Evolutionary conservation across 371 early-diverging fungal species (phyloP).

Genomic region (Syncephalastrum monosporum): DNA sequence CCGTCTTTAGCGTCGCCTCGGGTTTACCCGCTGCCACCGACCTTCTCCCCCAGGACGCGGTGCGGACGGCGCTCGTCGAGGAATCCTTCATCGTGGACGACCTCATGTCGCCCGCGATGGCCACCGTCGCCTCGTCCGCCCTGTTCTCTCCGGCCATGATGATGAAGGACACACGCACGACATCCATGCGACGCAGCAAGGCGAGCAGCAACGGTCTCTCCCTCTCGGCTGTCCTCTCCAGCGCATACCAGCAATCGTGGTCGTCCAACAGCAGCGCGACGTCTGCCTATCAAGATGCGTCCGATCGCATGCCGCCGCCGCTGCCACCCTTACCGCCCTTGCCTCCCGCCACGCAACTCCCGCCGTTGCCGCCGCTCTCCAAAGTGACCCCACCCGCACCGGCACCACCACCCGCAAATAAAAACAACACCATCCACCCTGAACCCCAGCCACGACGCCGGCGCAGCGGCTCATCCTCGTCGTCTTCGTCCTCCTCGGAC

Average conservation of each 20-base stretch:
- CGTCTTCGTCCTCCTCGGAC: neutral
- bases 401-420: no score
- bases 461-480: neutral
- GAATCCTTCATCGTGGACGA: conserved; percentile 11
- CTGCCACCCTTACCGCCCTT: conserved; percentile 15
- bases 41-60: conserved; percentile 14
- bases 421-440: neutral
- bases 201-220: conserved; percentile 6
- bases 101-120: conserved; percentile 30
- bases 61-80: conserved; percentile 15
- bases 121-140: conserved; percentile 42
- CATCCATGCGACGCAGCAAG: conserved; percentile 14
- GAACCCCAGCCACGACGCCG: conserved; percentile 1
- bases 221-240: conserved; percentile 7
- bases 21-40: conserved; percentile 16
- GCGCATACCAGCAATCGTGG: no score
- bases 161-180: conserved; percentile 14
- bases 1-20: conserved; percentile 13
- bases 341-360: neutral
- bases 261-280: no score
- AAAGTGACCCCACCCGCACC: conserved; percentile 3
- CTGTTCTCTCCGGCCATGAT: conserved; percentile 23
- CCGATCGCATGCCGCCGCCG: conserved; percentile 7
- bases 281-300: no score
- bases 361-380: neutral